Conservation (phyloP, 495 filamentous ascomycete genomes). For the Hyphodiscus hymeniophilus region DNA sequence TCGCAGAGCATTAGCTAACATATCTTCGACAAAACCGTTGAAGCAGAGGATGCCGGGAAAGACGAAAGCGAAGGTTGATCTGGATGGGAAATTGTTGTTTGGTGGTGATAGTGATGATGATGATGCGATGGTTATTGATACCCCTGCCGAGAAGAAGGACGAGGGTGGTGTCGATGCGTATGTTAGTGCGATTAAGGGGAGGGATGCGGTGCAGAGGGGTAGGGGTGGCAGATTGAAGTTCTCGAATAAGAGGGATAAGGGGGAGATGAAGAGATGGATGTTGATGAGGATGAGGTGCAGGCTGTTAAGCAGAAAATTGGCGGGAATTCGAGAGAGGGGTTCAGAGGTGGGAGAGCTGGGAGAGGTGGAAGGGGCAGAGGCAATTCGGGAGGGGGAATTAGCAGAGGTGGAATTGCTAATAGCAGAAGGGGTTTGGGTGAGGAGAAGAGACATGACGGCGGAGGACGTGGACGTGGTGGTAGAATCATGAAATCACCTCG, state of each 20-base stretch:
- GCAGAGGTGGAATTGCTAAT: conserved; percentile 28
- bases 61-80: conserved; percentile 62
- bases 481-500: conserved; percentile 31
- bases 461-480: conserved; percentile 15
- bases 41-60: conserved; percentile 47
- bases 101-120: conserved; percentile 40
- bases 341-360: conserved; percentile 22
- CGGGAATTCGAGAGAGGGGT: conserved; percentile 14
- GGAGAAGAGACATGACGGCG: conserved; percentile 34
- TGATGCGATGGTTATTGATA: conserved; percentile 56
- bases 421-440: conserved; percentile 40
- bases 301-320: conserved; percentile 37
- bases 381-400: conserved; percentile 15
- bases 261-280: conserved; percentile 59
- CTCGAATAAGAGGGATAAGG: conserved; percentile 54
- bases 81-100: conserved; percentile 85
- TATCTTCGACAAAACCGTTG: conserved; percentile 79
- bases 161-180: conserved; percentile 80
- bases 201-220: conserved; percentile 73
- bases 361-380: conserved; percentile 29
- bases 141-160: conserved; percentile 30
- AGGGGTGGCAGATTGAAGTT: conserved; percentile 85
- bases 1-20: conserved; percentile 79
- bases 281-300: conserved; percentile 53
- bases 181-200: conserved; percentile 79